Evolutionary conservation across 164 flowering plant genomes (phyloP).

Genomic region (Cinnamomum micranthum): DNA sequence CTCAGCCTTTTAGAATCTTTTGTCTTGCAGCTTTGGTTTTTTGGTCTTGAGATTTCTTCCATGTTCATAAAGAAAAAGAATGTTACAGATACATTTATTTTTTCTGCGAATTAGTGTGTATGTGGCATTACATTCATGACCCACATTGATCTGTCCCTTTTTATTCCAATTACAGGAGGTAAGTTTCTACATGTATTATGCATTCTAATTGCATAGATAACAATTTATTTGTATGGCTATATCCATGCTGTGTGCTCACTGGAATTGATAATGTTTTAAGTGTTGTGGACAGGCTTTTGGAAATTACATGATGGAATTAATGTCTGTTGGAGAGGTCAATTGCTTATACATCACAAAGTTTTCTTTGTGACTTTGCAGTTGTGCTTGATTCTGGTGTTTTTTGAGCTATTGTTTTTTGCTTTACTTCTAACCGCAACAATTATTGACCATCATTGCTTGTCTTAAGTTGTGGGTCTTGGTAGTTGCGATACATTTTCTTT

Average conservation of each 20-base stretch:
- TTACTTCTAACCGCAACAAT: background rate
- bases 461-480: background rate
- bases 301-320: too few species aligned
- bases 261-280: too few species aligned
- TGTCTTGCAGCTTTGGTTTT: background rate
- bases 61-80: background rate
- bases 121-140: background rate
- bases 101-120: background rate
- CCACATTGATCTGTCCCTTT: background rate
- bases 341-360: too few species aligned
- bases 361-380: too few species aligned
- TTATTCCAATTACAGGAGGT: background rate
- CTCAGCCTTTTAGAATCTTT: too few species aligned
- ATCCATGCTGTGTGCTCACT: too few species aligned
- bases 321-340: too few species aligned
- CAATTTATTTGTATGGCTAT: too few species aligned
- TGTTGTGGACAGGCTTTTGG: too few species aligned
- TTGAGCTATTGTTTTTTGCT: background rate
- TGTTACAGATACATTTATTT: too few species aligned
- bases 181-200: background rate
- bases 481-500: background rate
- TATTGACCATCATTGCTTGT: background rate
- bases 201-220: too few species aligned
- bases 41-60: background rate
- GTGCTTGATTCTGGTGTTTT: background rate